Base-by-base conservation (phyloP, 1,284 basidiomycete genomes). In the Dichomitus squalens region DNA sequence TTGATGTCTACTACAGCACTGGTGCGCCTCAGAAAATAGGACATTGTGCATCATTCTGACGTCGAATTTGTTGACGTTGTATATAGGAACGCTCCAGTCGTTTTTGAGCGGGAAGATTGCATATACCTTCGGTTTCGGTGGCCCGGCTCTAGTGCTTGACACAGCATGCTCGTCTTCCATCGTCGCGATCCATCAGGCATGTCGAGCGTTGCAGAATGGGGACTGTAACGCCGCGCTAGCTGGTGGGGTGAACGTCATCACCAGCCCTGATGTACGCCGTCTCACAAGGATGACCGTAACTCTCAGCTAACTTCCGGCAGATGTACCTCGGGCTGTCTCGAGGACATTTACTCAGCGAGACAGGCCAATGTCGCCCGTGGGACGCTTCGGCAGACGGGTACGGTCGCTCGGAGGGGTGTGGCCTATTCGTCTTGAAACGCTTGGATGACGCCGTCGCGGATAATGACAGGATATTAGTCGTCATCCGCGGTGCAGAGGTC, bases 341-440 rank as follows among this genome's bases (percentile, higher is more conserved):
- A 34, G 87, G 80, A 0, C 87, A 88, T 66, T 89, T 91, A 66
- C 74, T 91, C 49, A 85, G 79, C 64, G 77, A 81, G 0, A 81
- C 82, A 0, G 87, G 88, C 12, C 85, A 87, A 66, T 90, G 87
- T 70, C 87, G 83, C 64, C 72, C 86, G 0, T 91, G 90, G 68
- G 88, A 90, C 61, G 82, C 80, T 1, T 79, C 82, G 1, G 88
- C 88, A 0, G 84, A 90, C 65, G 88, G 88, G 1, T 91, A 91
- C 66, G 84, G 82, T 31, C 82, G 89, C 47, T 73, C 80, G n/a
- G 89, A 91, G 67, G 88, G 89, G 4, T 87, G 86, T 63, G 86
- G 81, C 5, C 64, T 90, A 14, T 90, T 91, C 64, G 80, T 91
- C 6, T 71, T 91, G 23, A 91, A 91, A 70, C 85, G 86, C 12